Percentiles rank a stretch among this genome's conserved stretches.
phyloP scores from a whole-genome alignment of 257 asterid genomes.

The Prunella vulgaris region DNA sequence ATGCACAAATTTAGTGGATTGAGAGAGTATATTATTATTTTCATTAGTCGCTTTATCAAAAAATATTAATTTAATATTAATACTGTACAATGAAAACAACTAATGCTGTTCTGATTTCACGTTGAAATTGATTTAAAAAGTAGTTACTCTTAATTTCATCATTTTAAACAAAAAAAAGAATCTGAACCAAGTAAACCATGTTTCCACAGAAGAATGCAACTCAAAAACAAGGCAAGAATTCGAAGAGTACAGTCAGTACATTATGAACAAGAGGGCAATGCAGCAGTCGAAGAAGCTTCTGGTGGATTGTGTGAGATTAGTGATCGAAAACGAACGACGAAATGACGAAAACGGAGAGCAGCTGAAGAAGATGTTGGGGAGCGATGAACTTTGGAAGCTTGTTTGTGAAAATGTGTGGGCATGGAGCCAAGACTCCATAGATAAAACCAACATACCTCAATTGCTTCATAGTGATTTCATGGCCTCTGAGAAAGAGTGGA shows the following conservation, averaged over 20 bases:
- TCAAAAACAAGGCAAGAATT: constrained; percentile 20
- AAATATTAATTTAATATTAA: too few species aligned
- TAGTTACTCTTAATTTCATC: neutral
- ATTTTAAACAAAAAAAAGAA: neutral
- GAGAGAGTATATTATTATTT: too few species aligned
- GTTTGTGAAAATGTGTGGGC: constrained; percentile 53
- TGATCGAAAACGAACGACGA: constrained; percentile 40
- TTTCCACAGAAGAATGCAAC: constrained; percentile 9
- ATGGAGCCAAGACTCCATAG: constrained; percentile 63
- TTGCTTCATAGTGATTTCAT: constrained; percentile 32
- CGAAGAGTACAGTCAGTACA: constrained; percentile 30
- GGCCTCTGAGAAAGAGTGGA: constrained; percentile 42
- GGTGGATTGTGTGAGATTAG: constrained; percentile 58
- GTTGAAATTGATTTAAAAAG: too few species aligned
- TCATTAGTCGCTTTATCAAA: too few species aligned
- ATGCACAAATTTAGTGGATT: too few species aligned
- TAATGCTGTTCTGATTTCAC: too few species aligned
- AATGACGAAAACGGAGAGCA: constrained; percentile 27
- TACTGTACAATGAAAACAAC: too few species aligned
- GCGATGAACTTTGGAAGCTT: constrained; percentile 62
- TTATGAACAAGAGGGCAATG: constrained; percentile 51
- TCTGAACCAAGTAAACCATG: too few species aligned
- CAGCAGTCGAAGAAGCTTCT: constrained; percentile 49
- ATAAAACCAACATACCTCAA: constrained; percentile 35
- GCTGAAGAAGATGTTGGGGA: constrained; percentile 42